Conservation (phyloP, 2,329 filamentous ascomycete species). For the Pestalotiopsis sp. region DNA sequence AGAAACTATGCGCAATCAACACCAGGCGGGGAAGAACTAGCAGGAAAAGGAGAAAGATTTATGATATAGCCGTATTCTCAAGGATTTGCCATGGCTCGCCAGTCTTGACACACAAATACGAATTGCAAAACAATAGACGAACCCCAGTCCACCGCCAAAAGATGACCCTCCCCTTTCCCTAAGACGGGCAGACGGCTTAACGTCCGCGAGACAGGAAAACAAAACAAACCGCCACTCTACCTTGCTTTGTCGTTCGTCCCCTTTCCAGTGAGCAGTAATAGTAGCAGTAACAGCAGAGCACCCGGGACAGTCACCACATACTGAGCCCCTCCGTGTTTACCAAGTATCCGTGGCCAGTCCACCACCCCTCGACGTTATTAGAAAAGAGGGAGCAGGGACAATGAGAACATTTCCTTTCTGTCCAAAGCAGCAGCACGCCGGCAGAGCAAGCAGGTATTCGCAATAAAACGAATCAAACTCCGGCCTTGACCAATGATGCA, state of each 20-base stretch:
- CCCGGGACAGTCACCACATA: slow-evolving; percentile 1
- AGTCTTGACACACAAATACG: slow-evolving; percentile 38
- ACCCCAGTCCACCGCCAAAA: slow-evolving; percentile 28
- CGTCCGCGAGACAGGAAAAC: background rate
- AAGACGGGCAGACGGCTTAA: background rate
- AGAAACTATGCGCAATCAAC: background rate
- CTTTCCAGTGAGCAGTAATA: slow-evolving; percentile 14
- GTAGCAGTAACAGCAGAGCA: slow-evolving; percentile 8
- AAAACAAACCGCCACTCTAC: slow-evolving; percentile 6
- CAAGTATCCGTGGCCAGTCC: slow-evolving; percentile 10
- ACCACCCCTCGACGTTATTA: slow-evolving; percentile 14
- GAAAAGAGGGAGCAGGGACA: slow-evolving; percentile 13
- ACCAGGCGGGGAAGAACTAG: background rate
- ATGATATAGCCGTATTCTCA: slow-evolving; percentile 49
- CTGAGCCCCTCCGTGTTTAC: slow-evolving; percentile 7
- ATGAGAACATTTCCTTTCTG: slow-evolving; percentile 13
- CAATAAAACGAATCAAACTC: slow-evolving; percentile 34
- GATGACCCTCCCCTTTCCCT: slow-evolving; percentile 14
- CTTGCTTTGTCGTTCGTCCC: slow-evolving; percentile 4
- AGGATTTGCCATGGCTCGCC: slow-evolving; percentile 30
- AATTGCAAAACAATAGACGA: slow-evolving; percentile 32
- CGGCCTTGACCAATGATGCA: slow-evolving; percentile 36
- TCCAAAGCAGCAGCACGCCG: slow-evolving; percentile 19
- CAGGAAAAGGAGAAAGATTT: slow-evolving; percentile 48
- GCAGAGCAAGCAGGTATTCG: slow-evolving; percentile 15